Conservation (phyloP, 371 early-diverging fungal genomes). For the Apophysomyces elegans region DNA sequence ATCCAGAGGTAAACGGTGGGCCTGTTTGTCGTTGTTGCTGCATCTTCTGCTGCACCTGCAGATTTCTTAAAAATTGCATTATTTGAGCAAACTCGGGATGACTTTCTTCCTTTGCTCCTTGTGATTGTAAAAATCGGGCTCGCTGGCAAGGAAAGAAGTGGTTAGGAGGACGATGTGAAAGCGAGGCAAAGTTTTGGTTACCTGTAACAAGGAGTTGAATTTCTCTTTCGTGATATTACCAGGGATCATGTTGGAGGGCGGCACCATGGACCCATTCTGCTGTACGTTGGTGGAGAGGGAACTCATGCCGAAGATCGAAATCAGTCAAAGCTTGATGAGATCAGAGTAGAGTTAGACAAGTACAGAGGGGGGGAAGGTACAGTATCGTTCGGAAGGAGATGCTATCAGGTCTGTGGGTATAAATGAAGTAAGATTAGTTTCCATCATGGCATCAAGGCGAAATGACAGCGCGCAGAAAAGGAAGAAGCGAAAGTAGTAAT, state of each 20-base stretch:
- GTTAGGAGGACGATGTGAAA: background rate
- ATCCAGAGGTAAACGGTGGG: constrained; percentile 8
- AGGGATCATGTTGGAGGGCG: constrained; percentile 17
- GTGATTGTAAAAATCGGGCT: constrained; percentile 36
- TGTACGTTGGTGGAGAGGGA: constrained; percentile 19
- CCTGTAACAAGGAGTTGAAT: constrained; percentile 26
- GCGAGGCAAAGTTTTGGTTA: constrained; percentile 6
- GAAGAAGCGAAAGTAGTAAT: background rate
- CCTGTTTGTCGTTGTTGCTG: constrained; percentile 24
- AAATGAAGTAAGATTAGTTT: background rate
- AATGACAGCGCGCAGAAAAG: background rate
- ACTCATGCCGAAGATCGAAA: constrained; percentile 14
- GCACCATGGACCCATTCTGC: constrained; percentile 18
- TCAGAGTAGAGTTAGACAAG: constrained; percentile 1
- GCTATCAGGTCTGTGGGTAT: background rate
- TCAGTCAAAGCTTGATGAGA: background rate
- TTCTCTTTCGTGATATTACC: constrained; percentile 22
- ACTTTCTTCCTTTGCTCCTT: constrained; percentile 69
- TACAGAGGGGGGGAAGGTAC: background rate
- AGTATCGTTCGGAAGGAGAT: background rate
- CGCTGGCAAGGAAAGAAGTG: constrained; percentile 21
- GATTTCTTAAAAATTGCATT: constrained; percentile 54
- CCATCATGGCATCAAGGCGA: background rate
- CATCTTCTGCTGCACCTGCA: constrained; percentile 30
- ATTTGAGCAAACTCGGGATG: constrained; percentile 66